A percentile compares a stretch with the other conserved stretches of the same genome.
These are phyloP conservation scores for Euphorbia peplus DNA, from an alignment of 345 rosid genomes.

Conservation along the genomic window DNA sequence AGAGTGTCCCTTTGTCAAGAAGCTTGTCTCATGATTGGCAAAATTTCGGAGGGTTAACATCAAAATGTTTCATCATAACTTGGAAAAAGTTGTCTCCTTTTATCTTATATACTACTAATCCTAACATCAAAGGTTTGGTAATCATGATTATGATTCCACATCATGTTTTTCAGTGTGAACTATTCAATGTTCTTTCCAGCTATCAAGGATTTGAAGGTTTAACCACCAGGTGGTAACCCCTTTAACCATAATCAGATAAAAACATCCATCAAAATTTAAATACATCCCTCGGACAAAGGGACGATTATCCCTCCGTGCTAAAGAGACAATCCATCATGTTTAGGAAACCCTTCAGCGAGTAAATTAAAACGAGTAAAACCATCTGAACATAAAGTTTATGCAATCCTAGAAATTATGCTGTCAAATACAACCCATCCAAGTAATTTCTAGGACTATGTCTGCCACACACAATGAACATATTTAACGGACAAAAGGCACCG, in stretches of 20 bases:
- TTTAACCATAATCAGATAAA: neutral
- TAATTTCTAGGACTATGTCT: slow-evolving; percentile 1
- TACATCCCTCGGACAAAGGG: too few relatives aligned
- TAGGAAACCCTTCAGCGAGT: neutral
- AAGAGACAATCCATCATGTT: too few relatives aligned
- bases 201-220: neutral
- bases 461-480: slow-evolving; percentile 2
- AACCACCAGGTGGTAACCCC: neutral
- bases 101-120: neutral
- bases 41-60: neutral
- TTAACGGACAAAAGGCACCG: slow-evolving; percentile 5
- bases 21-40: neutral
- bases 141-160: neutral
- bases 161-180: neutral
- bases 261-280: neutral
- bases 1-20: too few relatives aligned
- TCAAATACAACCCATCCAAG: neutral
- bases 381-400: neutral
- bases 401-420: neutral
- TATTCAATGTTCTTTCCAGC: neutral
- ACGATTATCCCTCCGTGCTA: too few relatives aligned
- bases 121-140: neutral
- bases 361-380: neutral
- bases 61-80: neutral
- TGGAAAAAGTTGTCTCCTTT: neutral